Base-by-base conservation (phyloP, 2,329 filamentous ascomycete genomes). In the Pseudodiploospora longispora region DNA sequence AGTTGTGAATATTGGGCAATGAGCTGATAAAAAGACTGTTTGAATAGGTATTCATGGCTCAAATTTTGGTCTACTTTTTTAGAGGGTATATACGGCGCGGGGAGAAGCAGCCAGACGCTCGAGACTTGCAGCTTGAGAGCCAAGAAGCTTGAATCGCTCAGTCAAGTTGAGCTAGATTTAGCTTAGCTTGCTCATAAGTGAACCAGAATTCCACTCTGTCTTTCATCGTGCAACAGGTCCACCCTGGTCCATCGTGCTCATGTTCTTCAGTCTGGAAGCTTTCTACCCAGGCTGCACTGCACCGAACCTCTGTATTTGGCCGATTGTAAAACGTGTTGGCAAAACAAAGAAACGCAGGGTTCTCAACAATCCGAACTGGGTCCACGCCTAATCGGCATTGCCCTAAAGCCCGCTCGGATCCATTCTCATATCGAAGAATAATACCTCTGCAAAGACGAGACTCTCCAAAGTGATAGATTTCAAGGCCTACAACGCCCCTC, bases 1-100 rank as follows among this genome's bases (percentile, higher is more conserved):
- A 30, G 10, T 38, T 37, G 6, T 43, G 10, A 28, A 19, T n/a
- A 29, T 10, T 29, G 28, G 28, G 37, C 37, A 39, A 6, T 8
- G 30, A 8, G 6, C 33, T 47, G 4, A 43, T 34, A 2, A 31
- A 27, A 19, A 9, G 3, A 19, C n/a, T 28, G 29, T n/a, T 4
- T 5, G 2, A 36, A 30, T 29, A 56, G 54, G 62, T 71, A 0
- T 71, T 71, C 10, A 59, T 71, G 50, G 69, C 69, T 1, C 69
- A 72, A 48, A 57, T 64, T 8, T 46, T 72, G 6, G 69, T 72
- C 0, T 68, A 69, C 38, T 61, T 71, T 38, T 75, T 76, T 53
- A 66, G 60, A 47, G 65, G 67, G 61, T 74, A 71, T 49, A 51
- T 74, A 36, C 44, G 54, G 5, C 44, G 50, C 28, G 54, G 52